phyloP scores from a whole-genome alignment of 2,329 filamentous ascomycete species.

The Aspergillus floridensis region DNA sequence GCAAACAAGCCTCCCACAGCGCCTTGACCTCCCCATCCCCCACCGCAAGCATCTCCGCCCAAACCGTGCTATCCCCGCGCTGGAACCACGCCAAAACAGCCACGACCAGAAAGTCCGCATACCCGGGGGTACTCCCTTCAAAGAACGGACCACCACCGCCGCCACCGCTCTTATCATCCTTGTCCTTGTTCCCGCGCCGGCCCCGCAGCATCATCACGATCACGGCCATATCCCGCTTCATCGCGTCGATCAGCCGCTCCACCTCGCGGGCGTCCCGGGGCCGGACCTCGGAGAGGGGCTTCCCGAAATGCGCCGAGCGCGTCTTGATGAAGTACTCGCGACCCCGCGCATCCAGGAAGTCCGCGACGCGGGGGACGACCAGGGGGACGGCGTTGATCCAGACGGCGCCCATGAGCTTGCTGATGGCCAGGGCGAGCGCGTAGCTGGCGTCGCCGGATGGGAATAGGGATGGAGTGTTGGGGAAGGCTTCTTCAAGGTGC shows the following conservation, averaged over 20 bases:
- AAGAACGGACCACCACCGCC: constrained; percentile 25
- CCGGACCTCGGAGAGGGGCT: constrained; percentile 26
- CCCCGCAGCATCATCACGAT: constrained; percentile 27
- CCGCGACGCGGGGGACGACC: constrained; percentile 24
- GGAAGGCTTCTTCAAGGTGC: constrained; percentile 30
- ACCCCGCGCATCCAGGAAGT: constrained; percentile 25
- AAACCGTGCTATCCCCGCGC: constrained; percentile 22
- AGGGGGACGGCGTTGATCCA: constrained; percentile 2
- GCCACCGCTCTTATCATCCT: background rate
- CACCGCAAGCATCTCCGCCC: constrained; percentile 21
- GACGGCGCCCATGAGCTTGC: background rate
- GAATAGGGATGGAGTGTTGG: constrained; percentile 25
- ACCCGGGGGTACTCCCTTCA: constrained; percentile 30
- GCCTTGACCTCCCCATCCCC: constrained; percentile 26
- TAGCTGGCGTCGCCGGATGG: constrained; percentile 34
- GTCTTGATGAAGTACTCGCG: constrained; percentile 29
- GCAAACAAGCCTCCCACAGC: constrained; percentile 28
- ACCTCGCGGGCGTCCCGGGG: constrained; percentile 20
- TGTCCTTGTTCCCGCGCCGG: constrained; percentile 19
- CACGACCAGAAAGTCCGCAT: constrained; percentile 27
- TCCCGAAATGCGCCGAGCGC: constrained; percentile 23
- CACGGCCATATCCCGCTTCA: constrained; percentile 19
- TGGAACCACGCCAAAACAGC: constrained; percentile 25
- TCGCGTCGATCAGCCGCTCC: constrained; percentile 14
- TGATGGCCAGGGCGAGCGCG: constrained; percentile 24